Percentiles rank a stretch among this genome's conserved stretches.
Conservation (phyloP, 1,139 yeast genomes). For the Sugiyamaella xylanicola region DNA sequence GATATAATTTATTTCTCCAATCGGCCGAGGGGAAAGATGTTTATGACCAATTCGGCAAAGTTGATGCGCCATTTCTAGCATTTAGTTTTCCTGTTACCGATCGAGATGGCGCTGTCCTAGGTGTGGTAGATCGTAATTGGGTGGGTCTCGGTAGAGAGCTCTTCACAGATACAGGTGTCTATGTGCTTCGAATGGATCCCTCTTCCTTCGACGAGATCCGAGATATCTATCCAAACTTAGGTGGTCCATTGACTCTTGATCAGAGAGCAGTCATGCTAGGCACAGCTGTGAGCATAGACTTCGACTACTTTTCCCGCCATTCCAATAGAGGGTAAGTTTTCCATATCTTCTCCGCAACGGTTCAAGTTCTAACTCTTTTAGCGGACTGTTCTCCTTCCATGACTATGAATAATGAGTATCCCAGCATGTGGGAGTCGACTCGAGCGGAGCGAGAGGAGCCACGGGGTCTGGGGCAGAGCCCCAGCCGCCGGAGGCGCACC, state of each 20-base stretch:
- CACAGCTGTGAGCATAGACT: slow-evolving; percentile 88
- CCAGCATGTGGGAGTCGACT: background rate
- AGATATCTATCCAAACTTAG: slow-evolving; percentile 31
- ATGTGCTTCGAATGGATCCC: slow-evolving; percentile 82
- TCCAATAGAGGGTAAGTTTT: slow-evolving; percentile 54
- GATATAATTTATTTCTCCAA: slow-evolving; percentile 67
- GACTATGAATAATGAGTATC: slow-evolving; percentile 44
- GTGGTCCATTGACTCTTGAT: slow-evolving; percentile 58
- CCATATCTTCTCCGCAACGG: background rate
- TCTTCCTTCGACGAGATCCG: slow-evolving; percentile 49
- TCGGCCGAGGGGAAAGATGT: slow-evolving; percentile 39
- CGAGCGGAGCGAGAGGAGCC: slow-evolving; percentile 5
- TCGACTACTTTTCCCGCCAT: slow-evolving; percentile 91
- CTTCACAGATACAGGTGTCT: slow-evolving; percentile 93
- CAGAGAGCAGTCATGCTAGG: slow-evolving; percentile 86
- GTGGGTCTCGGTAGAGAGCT: slow-evolving; percentile 91
- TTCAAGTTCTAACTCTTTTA: slow-evolving; percentile 16
- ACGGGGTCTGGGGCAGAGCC: slow-evolving; percentile 8
- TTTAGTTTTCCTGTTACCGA: slow-evolving; percentile 81
- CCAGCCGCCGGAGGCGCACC: slow-evolving; percentile 9
- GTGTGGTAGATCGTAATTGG: slow-evolving; percentile 88
- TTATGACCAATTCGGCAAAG: slow-evolving; percentile 74
- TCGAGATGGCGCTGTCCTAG: slow-evolving; percentile 60
- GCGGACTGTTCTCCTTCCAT: slow-evolving; percentile 46
- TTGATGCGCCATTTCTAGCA: slow-evolving; percentile 84